Evolutionary conservation across 371 early-diverging fungal species (phyloP).

Genomic region (Mucor mucedo): DNA sequence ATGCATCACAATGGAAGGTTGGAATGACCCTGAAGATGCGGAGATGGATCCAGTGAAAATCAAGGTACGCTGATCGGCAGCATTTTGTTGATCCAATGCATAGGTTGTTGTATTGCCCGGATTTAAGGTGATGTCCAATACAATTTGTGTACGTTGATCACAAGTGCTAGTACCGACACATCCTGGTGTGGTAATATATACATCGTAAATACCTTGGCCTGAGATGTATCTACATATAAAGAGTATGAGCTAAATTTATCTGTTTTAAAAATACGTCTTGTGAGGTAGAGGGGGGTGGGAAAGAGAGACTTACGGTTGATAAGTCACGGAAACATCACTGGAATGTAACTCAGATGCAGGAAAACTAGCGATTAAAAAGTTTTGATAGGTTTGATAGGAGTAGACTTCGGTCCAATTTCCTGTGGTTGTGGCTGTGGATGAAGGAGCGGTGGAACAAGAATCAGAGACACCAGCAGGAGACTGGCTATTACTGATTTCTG

Average conservation of each 20-base stretch:
- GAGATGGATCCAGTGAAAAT: constrained; percentile 58
- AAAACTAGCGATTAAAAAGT: constrained; percentile 40
- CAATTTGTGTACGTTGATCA: constrained; percentile 51
- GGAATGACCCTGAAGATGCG: constrained; percentile 35
- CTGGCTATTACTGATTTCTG: constrained; percentile 17
- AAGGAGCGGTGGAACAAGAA: not conserved
- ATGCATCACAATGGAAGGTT: constrained; percentile 33
- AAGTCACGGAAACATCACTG: constrained; percentile 48
- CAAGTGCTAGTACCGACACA: constrained; percentile 68
- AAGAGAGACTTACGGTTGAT: constrained; percentile 47
- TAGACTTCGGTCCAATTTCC: constrained; percentile 44
- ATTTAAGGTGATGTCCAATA: constrained; percentile 47
- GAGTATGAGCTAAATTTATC: no score
- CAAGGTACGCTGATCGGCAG: constrained; percentile 44
- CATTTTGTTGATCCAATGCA: constrained; percentile 50
- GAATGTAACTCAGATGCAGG: constrained; percentile 41
- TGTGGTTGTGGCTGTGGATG: constrained; percentile 27
- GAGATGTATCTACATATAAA: constrained; percentile 44
- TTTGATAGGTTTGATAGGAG: constrained; percentile 47
- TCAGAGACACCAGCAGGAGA: not conserved
- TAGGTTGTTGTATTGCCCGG: constrained; percentile 38
- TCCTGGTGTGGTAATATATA: constrained; percentile 70
- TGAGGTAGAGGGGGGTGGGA: constrained; percentile 23
- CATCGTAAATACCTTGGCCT: constrained; percentile 65
- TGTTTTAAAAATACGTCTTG: constrained; percentile 1